Percentiles rank a stretch among this genome's conserved stretches.
These are phyloP conservation scores for Cynara cardunculus DNA, from an alignment of 129 eudicot species.

Conservation along the genomic window DNA sequence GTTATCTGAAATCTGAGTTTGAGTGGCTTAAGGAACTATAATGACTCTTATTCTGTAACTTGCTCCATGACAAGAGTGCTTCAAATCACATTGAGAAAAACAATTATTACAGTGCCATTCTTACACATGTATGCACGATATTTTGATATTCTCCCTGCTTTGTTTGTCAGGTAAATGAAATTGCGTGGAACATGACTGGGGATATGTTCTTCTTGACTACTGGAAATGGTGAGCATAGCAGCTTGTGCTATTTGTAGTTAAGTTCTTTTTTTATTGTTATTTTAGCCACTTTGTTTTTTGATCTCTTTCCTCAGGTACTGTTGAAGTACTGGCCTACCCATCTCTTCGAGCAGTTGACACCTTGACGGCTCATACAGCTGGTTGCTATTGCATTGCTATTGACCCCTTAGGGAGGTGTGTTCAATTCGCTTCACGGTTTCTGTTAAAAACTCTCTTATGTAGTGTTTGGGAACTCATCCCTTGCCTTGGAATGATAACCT, in stretches of 20 bases:
- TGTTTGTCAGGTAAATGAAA: conserved; percentile 79
- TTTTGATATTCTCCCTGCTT: background rate
- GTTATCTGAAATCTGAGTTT: too few relatives aligned
- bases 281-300: background rate
- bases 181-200: conserved; percentile 91
- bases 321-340: conserved; percentile 93
- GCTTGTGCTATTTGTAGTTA: background rate
- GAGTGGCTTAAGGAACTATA: too few relatives aligned
- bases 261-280: background rate
- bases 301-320: conserved; percentile 53
- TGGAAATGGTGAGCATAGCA: conserved; percentile 70
- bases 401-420: conserved; percentile 89
- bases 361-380: conserved; percentile 97
- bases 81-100: background rate
- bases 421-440: background rate
- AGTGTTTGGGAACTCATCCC: background rate
- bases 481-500: background rate
- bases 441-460: background rate
- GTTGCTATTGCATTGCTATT: conserved; percentile 97
- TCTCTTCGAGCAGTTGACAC: conserved; percentile 80
- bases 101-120: background rate
- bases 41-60: too few relatives aligned
- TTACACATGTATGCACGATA: background rate
- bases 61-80: background rate
- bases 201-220: conserved; percentile 96